These are phyloP conservation scores for Lentinula lateritia DNA, from an alignment of 768 basidiomycete genomes.

Conservation along the genomic window DNA sequence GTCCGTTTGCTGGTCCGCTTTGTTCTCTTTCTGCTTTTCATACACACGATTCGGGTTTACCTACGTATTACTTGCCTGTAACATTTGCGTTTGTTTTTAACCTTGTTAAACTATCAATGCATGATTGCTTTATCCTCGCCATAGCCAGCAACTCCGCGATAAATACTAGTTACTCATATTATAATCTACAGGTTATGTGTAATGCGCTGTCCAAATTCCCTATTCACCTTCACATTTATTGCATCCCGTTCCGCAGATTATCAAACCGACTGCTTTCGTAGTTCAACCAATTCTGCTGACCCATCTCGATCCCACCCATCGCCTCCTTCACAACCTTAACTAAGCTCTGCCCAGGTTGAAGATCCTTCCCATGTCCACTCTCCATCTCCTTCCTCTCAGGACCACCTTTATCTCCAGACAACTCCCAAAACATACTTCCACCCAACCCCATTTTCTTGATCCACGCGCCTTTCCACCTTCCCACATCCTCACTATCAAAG, in stretches of 20 bases:
- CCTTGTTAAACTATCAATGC: no score
- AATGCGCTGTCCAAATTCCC: no score
- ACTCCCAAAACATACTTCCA: constrained; percentile 94
- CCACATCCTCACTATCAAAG: constrained; percentile 71
- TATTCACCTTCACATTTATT: not conserved
- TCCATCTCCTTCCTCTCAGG: constrained; percentile 67
- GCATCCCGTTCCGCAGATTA: constrained; percentile 73
- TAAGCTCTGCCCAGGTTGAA: constrained; percentile 64
- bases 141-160: no score
- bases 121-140: no score
- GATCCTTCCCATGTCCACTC: constrained; percentile 66
- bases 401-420: constrained; percentile 77
- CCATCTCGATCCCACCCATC: constrained; percentile 68
- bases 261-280: constrained; percentile 78
- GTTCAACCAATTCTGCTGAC: constrained; percentile 71
- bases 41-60: constrained; percentile 1
- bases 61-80: not conserved
- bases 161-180: no score
- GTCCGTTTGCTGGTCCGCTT: not conserved
- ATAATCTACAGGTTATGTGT: no score
- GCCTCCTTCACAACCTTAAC: constrained; percentile 69
- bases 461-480: constrained; percentile 71
- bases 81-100: not conserved
- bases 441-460: constrained; percentile 73
- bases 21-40: not conserved